Conservation (phyloP, 495 filamentous ascomycete species). For the Clohesyomyces aquaticus region DNA sequence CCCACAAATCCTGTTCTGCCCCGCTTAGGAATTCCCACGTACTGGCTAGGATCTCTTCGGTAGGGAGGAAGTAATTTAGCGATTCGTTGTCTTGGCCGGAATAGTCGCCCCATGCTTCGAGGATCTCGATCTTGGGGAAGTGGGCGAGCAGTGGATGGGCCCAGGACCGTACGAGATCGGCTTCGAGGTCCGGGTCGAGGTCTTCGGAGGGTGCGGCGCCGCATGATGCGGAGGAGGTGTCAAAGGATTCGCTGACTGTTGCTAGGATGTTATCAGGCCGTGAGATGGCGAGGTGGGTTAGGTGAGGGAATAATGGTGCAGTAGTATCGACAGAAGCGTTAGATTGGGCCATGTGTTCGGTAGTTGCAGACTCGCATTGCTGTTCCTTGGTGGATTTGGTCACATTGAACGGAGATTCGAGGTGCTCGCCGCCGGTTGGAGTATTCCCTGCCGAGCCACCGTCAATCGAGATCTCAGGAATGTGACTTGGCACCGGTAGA, state of each 20-base stretch:
- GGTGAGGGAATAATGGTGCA: constrained; percentile 19
- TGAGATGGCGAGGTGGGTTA: constrained; percentile 28
- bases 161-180: constrained; percentile 24
- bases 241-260: neutral
- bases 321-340: neutral
- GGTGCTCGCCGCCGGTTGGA: neutral
- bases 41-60: constrained; percentile 28
- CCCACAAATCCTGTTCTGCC: constrained; percentile 34
- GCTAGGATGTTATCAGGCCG: constrained; percentile 16
- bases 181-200: constrained; percentile 27
- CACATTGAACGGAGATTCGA: neutral
- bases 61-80: constrained; percentile 34
- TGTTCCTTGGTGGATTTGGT: neutral
- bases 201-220: neutral
- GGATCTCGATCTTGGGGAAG: constrained; percentile 28
- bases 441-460: neutral
- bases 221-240: constrained; percentile 11
- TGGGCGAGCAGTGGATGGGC: constrained; percentile 30
- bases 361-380: neutral
- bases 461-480: constrained; percentile 20
- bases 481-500: constrained; percentile 18
- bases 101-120: constrained; percentile 35
- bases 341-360: neutral
- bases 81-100: constrained; percentile 27
- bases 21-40: constrained; percentile 38